Percentiles rank a stretch among this genome's conserved stretches.
Evolutionary conservation across 768 basidiomycete species (phyloP).

Genomic region (Podaxis sp.): DNA sequence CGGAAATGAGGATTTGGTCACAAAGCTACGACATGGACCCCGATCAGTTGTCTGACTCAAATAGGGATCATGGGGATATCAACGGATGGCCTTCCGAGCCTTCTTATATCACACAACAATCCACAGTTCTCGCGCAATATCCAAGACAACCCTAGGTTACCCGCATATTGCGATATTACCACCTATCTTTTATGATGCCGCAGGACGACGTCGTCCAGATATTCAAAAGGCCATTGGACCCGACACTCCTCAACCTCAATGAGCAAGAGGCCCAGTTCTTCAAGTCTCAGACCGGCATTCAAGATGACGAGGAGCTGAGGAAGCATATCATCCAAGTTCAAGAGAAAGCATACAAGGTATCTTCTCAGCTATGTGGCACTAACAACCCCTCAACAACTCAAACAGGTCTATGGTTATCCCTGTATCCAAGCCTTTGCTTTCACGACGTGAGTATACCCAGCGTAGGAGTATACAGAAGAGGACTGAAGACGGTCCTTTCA

Average conservation of each 20-base stretch:
- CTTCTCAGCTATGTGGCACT: not conserved
- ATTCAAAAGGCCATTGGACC: not conserved
- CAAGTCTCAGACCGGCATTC: constrained; percentile 30
- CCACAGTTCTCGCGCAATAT: not conserved
- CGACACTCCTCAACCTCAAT: constrained; percentile 13
- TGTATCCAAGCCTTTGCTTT: constrained; percentile 22
- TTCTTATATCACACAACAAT: not conserved
- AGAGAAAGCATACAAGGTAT: constrained; percentile 26
- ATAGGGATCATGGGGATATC: not conserved
- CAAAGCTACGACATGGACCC: not conserved
- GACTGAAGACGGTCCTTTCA: not conserved
- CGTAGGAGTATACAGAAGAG: not conserved
- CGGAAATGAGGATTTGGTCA: not conserved
- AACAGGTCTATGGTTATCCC: constrained; percentile 27
- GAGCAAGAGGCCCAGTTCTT: constrained; percentile 27
- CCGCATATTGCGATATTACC: not conserved
- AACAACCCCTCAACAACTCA: constrained; percentile 21
- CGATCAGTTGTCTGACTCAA: not conserved
- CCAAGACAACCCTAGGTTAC: not conserved
- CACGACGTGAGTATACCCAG: not conserved
- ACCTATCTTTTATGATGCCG: not conserved
- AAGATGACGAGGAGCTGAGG: constrained; percentile 32
- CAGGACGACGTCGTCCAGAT: not conserved
- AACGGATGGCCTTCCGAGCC: not conserved
- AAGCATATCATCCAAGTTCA: constrained; percentile 35